Percentiles rank a stretch among this genome's conserved stretches.
These are phyloP conservation scores for Mariannaea sp. DNA, from an alignment of 2,329 filamentous ascomycete species.

Conservation along the genomic window DNA sequence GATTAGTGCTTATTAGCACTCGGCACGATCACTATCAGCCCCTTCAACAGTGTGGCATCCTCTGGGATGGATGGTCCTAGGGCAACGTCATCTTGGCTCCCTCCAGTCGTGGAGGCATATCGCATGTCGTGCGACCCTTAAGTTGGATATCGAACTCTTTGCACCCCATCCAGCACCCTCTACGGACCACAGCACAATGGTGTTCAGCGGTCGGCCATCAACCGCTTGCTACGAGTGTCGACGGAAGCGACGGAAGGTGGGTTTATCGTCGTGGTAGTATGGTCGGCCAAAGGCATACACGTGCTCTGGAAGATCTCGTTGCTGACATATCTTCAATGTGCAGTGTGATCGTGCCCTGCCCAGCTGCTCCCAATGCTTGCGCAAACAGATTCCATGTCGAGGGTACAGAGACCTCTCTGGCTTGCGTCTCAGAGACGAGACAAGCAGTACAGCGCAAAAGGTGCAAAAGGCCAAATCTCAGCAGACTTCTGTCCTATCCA, in stretches of 20 bases:
- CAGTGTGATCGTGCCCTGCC: slow-evolving; percentile 35
- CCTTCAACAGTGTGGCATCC: too few relatives aligned
- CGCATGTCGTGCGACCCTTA: too few relatives aligned
- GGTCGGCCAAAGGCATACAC: neutral
- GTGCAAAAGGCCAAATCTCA: slow-evolving; percentile 11
- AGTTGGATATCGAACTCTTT: too few relatives aligned
- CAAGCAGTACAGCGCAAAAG: slow-evolving; percentile 26
- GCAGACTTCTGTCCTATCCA: neutral
- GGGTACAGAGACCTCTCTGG: slow-evolving; percentile 35
- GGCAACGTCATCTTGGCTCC: too few relatives aligned
- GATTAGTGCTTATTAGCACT: too few relatives aligned
- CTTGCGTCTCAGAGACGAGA: slow-evolving; percentile 36
- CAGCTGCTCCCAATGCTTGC: slow-evolving; percentile 37
- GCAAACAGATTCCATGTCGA: slow-evolving; percentile 32
- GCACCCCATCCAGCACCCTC: neutral
- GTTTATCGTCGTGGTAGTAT: neutral
- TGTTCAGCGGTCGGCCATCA: slow-evolving; percentile 39
- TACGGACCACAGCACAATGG: slow-evolving; percentile 18
- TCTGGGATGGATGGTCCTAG: too few relatives aligned
- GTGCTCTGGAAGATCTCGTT: neutral
- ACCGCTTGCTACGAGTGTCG: slow-evolving; percentile 38
- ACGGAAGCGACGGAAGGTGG: slow-evolving; percentile 32
- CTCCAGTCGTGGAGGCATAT: too few relatives aligned
- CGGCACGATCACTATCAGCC: too few relatives aligned
- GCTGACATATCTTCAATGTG: neutral